Conservation (phyloP, 2,329 filamentous ascomycete genomes). For the Diaporthe citrichinensis region DNA sequence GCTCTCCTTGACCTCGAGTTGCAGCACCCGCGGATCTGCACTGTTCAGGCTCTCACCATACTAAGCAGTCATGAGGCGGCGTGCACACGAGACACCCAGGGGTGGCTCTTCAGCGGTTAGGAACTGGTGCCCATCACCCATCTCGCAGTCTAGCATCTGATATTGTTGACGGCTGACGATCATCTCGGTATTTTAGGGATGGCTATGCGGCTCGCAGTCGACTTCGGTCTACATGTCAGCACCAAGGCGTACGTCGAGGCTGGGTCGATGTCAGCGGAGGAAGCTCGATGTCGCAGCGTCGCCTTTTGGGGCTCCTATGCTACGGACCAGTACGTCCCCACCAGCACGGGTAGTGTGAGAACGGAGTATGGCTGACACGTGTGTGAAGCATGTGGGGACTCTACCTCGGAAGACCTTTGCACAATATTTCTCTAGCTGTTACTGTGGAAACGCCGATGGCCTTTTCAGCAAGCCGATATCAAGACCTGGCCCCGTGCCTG, state of each 20-base stretch:
- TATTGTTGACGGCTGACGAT: not conserved
- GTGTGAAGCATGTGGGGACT: not conserved
- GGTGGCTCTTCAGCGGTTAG: conserved; percentile 16
- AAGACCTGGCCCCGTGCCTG: not conserved
- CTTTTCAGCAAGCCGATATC: not conserved
- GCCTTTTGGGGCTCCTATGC: conserved; percentile 9
- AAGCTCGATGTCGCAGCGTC: not conserved
- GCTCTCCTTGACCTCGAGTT: not conserved
- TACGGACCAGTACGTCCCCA: not conserved
- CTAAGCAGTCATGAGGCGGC: conserved; percentile 8
- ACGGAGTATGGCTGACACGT: not conserved
- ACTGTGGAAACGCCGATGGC: conserved; percentile 3
- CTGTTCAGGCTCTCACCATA: not conserved
- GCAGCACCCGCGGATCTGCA: not conserved
- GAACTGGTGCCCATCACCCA: not conserved
- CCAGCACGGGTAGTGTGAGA: too few species aligned
- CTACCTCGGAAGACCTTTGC: conserved; percentile 3
- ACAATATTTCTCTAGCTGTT: not conserved
- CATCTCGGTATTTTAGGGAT: not conserved
- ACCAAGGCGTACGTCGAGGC: not conserved
- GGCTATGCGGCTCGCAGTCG: conserved; percentile 6
- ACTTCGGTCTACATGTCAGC: conserved; percentile 11
- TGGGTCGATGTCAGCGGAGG: conserved; percentile 1
- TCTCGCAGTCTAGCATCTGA: not conserved
- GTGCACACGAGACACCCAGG: not conserved